These are phyloP conservation scores for Ascomycota sp. DNA, from an alignment of 2,329 filamentous ascomycete species.

Conservation along the genomic window DNA sequence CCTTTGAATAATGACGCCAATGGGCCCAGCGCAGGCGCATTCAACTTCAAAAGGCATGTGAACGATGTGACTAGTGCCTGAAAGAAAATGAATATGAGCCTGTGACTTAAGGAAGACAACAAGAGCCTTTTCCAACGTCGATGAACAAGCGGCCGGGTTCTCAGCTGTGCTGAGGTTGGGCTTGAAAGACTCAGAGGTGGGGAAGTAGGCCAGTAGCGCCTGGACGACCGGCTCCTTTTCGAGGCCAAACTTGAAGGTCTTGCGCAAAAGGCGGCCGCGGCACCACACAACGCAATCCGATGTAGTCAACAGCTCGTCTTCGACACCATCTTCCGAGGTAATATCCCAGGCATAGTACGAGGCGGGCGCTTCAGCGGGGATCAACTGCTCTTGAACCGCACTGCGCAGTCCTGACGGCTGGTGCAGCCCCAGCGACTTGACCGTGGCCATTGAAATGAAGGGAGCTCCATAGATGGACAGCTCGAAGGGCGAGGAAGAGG, in stretches of 20 bases:
- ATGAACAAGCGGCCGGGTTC: conserved; percentile 3
- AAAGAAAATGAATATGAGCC: conserved; percentile 80
- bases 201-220: conserved; percentile 70
- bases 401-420: conserved; percentile 67
- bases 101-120: conserved; percentile 86
- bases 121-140: conserved; percentile 41
- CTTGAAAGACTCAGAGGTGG: conserved; percentile 24
- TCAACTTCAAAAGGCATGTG: conserved; percentile 93
- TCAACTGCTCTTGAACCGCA: conserved; percentile 60
- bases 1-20: conserved; percentile 71
- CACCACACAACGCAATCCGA: conserved; percentile 71
- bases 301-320: conserved; percentile 69
- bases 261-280: conserved; percentile 63
- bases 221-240: conserved; percentile 78
- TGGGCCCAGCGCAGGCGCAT: conserved; percentile 60
- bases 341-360: conserved; percentile 62
- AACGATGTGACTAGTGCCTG: conserved; percentile 71
- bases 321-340: conserved; percentile 22
- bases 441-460: conserved; percentile 49
- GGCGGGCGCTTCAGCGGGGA: conserved; percentile 44
- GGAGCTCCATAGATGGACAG: conserved; percentile 11
- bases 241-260: conserved; percentile 66
- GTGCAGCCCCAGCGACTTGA: conserved; percentile 81
- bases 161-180: conserved; percentile 2
- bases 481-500: not conserved